These are phyloP conservation scores for Kuraishia ogatae DNA, from an alignment of 805 yeast genomes.

Conservation along the genomic window DNA sequence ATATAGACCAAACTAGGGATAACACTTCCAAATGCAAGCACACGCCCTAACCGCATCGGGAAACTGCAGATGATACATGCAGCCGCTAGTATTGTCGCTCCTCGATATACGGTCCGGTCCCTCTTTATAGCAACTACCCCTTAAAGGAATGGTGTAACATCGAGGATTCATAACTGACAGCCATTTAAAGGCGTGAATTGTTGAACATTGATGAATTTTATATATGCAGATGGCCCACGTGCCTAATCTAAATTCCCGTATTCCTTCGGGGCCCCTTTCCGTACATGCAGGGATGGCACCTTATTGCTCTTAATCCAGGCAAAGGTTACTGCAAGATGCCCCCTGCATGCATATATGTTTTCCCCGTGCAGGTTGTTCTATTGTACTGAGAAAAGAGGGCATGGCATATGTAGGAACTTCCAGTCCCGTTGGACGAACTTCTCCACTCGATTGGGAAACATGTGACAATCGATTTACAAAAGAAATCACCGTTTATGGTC, in stretches of 20 bases:
- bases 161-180: not conserved
- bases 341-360: not conserved
- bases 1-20: not conserved
- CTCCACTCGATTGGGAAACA: not conserved
- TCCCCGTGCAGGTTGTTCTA: not conserved
- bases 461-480: not conserved
- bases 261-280: not conserved
- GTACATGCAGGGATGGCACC: not conserved
- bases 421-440: not conserved
- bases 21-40: not conserved
- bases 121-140: not conserved
- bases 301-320: not conserved
- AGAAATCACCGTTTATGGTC: not conserved
- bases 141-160: not conserved
- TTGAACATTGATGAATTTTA: not conserved
- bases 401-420: not conserved
- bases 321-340: not conserved
- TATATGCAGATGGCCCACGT: not conserved
- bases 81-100: not conserved
- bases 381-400: not conserved
- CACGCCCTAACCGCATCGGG: not conserved
- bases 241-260: not conserved
- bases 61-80: not conserved
- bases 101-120: not conserved
- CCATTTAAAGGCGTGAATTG: not conserved